Evolutionary conservation across 2,329 filamentous ascomycete genomes (phyloP).

Genomic region (Apiospora kogelbergensis): DNA sequence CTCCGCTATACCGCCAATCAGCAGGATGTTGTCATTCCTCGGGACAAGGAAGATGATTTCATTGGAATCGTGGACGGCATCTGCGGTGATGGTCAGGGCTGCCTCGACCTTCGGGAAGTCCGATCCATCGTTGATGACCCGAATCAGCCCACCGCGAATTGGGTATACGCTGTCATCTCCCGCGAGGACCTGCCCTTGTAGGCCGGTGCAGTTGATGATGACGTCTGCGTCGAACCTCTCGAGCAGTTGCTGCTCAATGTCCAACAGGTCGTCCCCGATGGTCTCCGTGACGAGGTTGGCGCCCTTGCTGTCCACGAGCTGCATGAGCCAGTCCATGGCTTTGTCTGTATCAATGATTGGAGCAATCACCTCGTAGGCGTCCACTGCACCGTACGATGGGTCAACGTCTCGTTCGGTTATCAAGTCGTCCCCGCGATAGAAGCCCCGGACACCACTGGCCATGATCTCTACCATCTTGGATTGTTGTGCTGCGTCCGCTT

Average conservation of each 20-base stretch:
- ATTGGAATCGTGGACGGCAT: slow-evolving; percentile 33
- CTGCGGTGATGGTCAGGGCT: slow-evolving; percentile 40
- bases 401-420: slow-evolving; percentile 36
- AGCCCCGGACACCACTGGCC: slow-evolving; percentile 34
- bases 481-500: slow-evolving; percentile 32
- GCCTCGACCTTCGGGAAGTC: slow-evolving; percentile 41
- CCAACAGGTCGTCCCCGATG: slow-evolving; percentile 35
- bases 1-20: slow-evolving; percentile 40
- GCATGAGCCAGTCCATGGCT: slow-evolving; percentile 41
- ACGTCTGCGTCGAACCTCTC: slow-evolving; percentile 37
- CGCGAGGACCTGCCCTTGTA: slow-evolving; percentile 36
- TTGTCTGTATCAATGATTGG: slow-evolving; percentile 47
- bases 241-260: slow-evolving; percentile 34
- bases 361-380: slow-evolving; percentile 44
- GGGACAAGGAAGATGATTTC: slow-evolving; percentile 45
- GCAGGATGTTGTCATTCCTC: slow-evolving; percentile 42
- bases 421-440: slow-evolving; percentile 34
- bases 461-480: slow-evolving; percentile 41
- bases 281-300: slow-evolving; percentile 37
- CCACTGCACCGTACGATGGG: slow-evolving; percentile 34
- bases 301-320: slow-evolving; percentile 41
- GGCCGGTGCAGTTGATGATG: slow-evolving; percentile 44
- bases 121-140: slow-evolving; percentile 45
- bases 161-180: slow-evolving; percentile 40
- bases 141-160: slow-evolving; percentile 42